phyloP scores from a whole-genome alignment of 225 moss, liverwort and hornwort species.

The Marchantia polymorpha region DNA sequence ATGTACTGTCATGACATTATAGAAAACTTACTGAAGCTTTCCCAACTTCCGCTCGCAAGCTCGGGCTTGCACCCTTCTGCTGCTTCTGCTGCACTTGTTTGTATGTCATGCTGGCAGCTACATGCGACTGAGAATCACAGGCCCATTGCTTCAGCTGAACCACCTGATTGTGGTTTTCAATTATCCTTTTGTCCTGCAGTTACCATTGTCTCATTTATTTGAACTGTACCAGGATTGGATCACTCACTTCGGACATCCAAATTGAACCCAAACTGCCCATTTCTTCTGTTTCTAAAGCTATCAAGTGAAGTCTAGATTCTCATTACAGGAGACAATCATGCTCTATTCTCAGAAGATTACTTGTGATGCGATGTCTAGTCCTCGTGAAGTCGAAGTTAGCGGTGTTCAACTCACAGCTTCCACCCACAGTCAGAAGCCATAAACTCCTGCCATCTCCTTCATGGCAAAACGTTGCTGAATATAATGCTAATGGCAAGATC shows the following conservation, averaged over 20 bases:
- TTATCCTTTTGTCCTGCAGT: neutral
- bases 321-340: too few relatives aligned
- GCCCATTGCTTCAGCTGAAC: neutral
- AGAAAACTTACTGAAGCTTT: slow-evolving; percentile 1
- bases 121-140: neutral
- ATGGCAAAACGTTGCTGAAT: neutral
- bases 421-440: neutral
- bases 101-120: neutral
- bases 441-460: neutral
- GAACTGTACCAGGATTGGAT: neutral
- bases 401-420: neutral
- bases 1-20: too few relatives aligned
- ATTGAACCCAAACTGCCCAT: neutral
- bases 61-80: neutral
- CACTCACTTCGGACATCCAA: neutral
- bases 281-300: neutral
- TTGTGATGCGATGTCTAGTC: neutral
- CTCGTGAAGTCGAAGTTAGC: neutral
- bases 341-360: too few relatives aligned
- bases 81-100: neutral
- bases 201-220: neutral
- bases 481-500: neutral
- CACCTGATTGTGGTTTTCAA: neutral
- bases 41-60: neutral
- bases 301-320: neutral